These are phyloP conservation scores for Echinosophora koreensis DNA, from an alignment of 306 rosid species.

Conservation along the genomic window DNA sequence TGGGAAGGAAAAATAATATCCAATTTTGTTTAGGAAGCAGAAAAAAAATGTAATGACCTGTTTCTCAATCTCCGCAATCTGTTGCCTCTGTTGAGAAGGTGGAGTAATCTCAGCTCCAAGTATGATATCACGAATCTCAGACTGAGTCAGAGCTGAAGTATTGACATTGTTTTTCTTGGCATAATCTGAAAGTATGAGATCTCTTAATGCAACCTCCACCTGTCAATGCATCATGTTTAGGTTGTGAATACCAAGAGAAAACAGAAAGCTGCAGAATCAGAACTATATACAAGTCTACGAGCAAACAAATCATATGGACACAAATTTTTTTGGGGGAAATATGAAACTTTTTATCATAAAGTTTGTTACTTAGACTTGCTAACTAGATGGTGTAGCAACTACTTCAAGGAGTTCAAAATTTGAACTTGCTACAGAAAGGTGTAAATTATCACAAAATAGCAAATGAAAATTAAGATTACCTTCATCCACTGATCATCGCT, in stretches of 20 bases:
- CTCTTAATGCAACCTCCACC: conserved; percentile 99
- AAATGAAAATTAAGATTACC: conserved; percentile 53
- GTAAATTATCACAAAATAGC: conserved; percentile 9
- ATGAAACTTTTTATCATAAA: background rate
- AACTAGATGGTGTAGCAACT: background rate
- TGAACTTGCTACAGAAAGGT: background rate
- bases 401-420: background rate
- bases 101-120: conserved; percentile 99
- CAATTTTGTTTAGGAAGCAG: background rate
- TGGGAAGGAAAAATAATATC: background rate
- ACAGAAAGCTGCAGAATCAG: conserved; percentile 14
- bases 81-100: conserved; percentile 98
- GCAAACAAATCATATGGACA: background rate
- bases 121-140: conserved; percentile 98
- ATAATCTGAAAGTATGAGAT: conserved; percentile 96
- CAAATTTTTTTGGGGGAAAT: background rate
- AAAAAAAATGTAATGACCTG: conserved; percentile 62
- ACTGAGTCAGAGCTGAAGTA: conserved; percentile 94
- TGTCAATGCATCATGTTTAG: conserved; percentile 48
- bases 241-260: conserved; percentile 25
- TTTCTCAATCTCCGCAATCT: conserved; percentile 98
- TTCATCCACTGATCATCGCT: conserved; percentile 99
- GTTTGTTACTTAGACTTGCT: background rate
- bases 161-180: conserved; percentile 99
- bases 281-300: background rate